A percentile compares a stretch with the other conserved stretches of the same genome.
phyloP scores from a whole-genome alignment of 257 asterid species.

The Penstemon barbatus region DNA sequence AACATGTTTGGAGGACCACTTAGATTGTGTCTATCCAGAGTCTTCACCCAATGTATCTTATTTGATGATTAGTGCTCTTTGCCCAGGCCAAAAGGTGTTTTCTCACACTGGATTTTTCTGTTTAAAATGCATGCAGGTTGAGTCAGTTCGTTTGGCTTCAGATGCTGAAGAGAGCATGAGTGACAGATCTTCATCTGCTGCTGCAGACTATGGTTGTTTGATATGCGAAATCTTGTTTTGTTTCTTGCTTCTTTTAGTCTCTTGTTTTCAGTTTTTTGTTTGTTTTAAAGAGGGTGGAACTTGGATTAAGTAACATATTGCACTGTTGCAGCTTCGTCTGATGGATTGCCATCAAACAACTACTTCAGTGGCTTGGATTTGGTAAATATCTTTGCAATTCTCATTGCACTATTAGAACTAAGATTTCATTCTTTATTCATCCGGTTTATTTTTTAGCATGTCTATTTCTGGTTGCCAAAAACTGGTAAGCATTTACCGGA shows the following conservation, averaged over 20 bases:
- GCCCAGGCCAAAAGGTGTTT: conserved; percentile 19
- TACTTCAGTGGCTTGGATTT: conserved; percentile 36
- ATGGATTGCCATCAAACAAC: conserved; percentile 39
- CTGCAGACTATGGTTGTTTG: conserved; percentile 44
- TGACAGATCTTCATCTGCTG: conserved; percentile 48
- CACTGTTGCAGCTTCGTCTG: conserved; percentile 46
- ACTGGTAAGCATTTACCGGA: background rate
- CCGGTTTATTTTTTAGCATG: background rate
- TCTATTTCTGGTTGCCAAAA: conserved; percentile 8
- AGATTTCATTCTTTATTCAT: too few species aligned
- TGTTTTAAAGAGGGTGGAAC: conserved; percentile 20
- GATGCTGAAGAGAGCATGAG: conserved; percentile 43
- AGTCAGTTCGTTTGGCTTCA: conserved; percentile 36
- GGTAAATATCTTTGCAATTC: conserved; percentile 38
- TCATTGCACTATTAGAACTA: background rate
- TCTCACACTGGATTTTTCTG: conserved; percentile 25
- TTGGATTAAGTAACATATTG: conserved; percentile 23
- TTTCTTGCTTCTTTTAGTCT: conserved; percentile 23
- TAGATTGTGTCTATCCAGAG: conserved; percentile 27
- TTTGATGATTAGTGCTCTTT: conserved; percentile 20
- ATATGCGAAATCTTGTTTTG: conserved; percentile 20
- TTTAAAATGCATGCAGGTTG: conserved; percentile 50
- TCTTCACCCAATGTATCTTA: conserved; percentile 38
- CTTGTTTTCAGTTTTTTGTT: conserved; percentile 4
- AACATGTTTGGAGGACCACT: conserved; percentile 31